Evolutionary conservation across 768 basidiomycete species (phyloP), one percentile per base, ranked within the genome.

Genomic region (Suillus ampliporus): DNA sequence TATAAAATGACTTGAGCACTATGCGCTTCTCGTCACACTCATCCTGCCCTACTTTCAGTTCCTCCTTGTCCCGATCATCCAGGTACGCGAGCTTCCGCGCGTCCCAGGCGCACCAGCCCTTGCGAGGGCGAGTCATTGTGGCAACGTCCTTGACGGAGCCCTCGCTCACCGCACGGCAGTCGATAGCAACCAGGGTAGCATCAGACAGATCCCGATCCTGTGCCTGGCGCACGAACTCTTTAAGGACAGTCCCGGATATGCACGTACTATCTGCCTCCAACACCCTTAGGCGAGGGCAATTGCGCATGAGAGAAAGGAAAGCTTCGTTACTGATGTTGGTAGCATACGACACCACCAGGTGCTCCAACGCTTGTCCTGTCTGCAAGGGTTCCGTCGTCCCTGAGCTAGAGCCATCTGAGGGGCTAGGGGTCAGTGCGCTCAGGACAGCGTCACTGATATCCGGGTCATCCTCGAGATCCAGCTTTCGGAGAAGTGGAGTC

Each of bases 391-490:
- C 61, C 23, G 67, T 57, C 34, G 57, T 35, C 53, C 56, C 67
- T 58, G 69, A 68, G 62, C 62, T 52, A 26, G 68, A 53, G 8
- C 46, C 38, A 19, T 37, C 41, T 26, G 56, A 59, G 15, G 61
- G 61, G 35, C 40, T 53, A 0, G 88, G 90, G 1, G 90, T 91
- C 38, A 97, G 78, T 0, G 80, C 79, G 21, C 79, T 77, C 28
- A 97, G 73, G n/a, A 95, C 83, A 3, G 80, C 76, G 72, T 97
- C 94, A 1, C 86, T 89, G 58, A 95, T 85, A 19, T 88, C 84
- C 14, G 76, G 74, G 7, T 92, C 92, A 66, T 94, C 91, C 71
- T 97, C 95, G n/a, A 97, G 78, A 72, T 97, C 95, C 44, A 97
- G 77, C 50, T 85, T 86, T 60, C 87, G 83, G 52, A 97, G 87